Evolutionary conservation across 2,329 filamentous ascomycete species (phyloP).

Genomic region (Pseudogymnoascus sp.): DNA sequence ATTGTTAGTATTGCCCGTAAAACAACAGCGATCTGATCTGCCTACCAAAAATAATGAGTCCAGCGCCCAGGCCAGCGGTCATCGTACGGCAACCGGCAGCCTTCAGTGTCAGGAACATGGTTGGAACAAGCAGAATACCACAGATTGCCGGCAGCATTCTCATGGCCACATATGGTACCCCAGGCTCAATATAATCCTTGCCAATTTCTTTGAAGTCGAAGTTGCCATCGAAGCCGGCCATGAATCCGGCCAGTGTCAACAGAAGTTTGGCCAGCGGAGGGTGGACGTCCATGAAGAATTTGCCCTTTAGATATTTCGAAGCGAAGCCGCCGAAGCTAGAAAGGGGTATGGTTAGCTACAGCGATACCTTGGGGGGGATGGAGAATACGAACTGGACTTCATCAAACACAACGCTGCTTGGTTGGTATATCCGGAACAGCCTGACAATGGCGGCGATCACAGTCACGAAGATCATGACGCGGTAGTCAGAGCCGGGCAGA

Average conservation of each 20-base stretch:
- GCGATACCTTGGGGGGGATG: constrained; percentile 8
- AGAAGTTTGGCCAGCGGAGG: constrained; percentile 94
- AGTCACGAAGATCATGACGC: constrained; percentile 64
- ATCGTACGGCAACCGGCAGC: constrained; percentile 79
- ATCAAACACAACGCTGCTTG: constrained; percentile 93
- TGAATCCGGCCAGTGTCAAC: constrained; percentile 87
- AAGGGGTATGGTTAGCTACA: constrained; percentile 13
- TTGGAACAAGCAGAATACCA: constrained; percentile 79
- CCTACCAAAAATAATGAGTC: constrained; percentile 82
- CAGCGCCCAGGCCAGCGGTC: constrained; percentile 74
- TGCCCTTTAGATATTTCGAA: constrained; percentile 98
- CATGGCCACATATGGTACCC: constrained; percentile 96
- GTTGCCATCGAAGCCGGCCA: constrained; percentile 87
- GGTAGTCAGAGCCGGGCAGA: constrained; percentile 75
- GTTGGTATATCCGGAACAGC: constrained; percentile 92
- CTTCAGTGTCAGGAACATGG: constrained; percentile 92
- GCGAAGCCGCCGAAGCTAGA: constrained; percentile 92
- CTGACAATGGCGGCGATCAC: constrained; percentile 70
- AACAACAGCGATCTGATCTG: constrained; percentile 11
- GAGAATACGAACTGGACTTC: constrained; percentile 82
- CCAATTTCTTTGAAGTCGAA: constrained; percentile 99
- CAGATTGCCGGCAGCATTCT: constrained; percentile 83
- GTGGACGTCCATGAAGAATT: constrained; percentile 99
- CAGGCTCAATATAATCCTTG: constrained; percentile 93
- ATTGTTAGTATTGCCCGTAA: constrained; percentile 16